Evolutionary conservation across 2,329 filamentous ascomycete genomes (phyloP), one percentile per base, ranked within the genome.

Genomic region (Microcera coccophila): DNA sequence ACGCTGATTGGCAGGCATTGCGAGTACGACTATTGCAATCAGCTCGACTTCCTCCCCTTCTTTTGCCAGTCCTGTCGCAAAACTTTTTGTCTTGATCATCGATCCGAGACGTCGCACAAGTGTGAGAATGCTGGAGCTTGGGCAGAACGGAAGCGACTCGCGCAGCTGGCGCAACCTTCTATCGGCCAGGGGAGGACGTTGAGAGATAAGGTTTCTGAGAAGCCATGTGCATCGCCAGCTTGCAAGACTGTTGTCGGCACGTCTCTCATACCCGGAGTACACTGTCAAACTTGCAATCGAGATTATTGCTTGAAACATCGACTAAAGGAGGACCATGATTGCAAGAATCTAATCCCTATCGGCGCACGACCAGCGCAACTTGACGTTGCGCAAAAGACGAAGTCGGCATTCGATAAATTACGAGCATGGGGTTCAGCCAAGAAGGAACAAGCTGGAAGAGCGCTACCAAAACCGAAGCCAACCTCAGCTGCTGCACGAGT

Each of bases 1-100:
- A 84, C 87, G 58, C 79, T 90, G 18, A 85, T 97, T 56, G 93
- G 93, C 66, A 81, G 81, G 49, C 90, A 96, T 73, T 98, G 93
- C 77, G 82, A 96, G 66, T 84, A 87, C 68, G 74, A 85, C 52
- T 94, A 89, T 74, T 98, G 93, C 75, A 85, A 90, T 63, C 87
- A 93, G 62, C 86, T 97, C 47, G 93, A 97, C 69, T 97, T 98
- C 66, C 81, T 98, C 4, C 93, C 93, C 4, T 97, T 97, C 67
- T 78, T 82, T 61, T 98, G 93, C 71, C 87, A 94, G 63, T 93
- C 87, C 55, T 98, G 93, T 70, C 78, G 65, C 51, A 78, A 80
- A 45, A 91, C 85, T 14, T 98, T 83, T 72, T 98, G 94, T 65
- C 85, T 95, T 53, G 91, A 97, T 62, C 93, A 98, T 74, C 87